Percentiles rank a stretch among this genome's conserved stretches.
Evolutionary conservation across 352 stramenopile species (phyloP).

Genomic region (Pythium oligandrum): DNA sequence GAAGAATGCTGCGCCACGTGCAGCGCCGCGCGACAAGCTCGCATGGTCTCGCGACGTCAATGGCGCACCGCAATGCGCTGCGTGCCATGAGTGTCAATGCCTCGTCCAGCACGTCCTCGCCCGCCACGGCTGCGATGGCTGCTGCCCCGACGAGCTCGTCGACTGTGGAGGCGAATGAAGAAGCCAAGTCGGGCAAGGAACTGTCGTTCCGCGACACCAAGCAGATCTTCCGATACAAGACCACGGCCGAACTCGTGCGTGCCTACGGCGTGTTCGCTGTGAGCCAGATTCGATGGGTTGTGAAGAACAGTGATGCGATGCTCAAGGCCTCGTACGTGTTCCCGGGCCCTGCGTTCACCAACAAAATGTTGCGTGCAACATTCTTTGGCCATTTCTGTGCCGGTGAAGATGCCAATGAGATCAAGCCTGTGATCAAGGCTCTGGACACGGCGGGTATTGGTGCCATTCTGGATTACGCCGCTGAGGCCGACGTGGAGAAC

Average conservation of each 20-base stretch:
- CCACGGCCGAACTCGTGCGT: constrained; percentile 80
- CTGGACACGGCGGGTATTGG: constrained; percentile 85
- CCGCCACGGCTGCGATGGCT: constrained; percentile 17
- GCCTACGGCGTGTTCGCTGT: constrained; percentile 85
- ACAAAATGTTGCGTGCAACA: constrained; percentile 87
- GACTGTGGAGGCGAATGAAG: neutral
- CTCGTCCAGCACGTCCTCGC: constrained; percentile 12
- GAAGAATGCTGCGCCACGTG: constrained; percentile 15
- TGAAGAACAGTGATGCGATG: constrained; percentile 85
- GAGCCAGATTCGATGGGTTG: constrained; percentile 83
- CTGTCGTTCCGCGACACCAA: constrained; percentile 78
- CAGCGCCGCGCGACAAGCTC: constrained; percentile 6
- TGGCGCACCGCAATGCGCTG: constrained; percentile 1
- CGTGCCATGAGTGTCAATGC: constrained; percentile 23
- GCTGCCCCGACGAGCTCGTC: constrained; percentile 1
- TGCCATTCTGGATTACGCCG: constrained; percentile 97
- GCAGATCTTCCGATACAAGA: constrained; percentile 80
- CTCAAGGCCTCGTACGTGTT: constrained; percentile 83
- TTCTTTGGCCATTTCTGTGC: constrained; percentile 98
- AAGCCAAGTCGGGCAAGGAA: constrained; percentile 6
- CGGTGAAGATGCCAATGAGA: constrained; percentile 85
- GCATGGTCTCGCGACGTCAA: constrained; percentile 10
- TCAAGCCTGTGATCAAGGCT: constrained; percentile 73
- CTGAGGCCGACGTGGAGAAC: constrained; percentile 89
- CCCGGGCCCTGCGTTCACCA: constrained; percentile 76